These are phyloP conservation scores for Ehretia macrophylla DNA, from an alignment of 257 asterid genomes.

Conservation along the genomic window DNA sequence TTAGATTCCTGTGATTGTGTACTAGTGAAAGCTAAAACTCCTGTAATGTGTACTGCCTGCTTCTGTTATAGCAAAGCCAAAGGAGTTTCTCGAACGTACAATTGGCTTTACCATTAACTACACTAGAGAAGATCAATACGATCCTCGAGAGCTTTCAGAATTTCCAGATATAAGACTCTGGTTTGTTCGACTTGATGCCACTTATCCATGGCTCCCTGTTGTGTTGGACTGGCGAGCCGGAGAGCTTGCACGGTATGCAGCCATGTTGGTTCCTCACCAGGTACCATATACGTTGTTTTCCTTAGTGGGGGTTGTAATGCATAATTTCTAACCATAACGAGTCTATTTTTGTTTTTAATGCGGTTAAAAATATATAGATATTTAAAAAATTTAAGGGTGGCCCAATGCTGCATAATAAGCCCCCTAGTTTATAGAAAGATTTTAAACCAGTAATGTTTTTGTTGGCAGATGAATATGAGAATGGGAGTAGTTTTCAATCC, in stretches of 20 bases:
- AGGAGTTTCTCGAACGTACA: conserved; percentile 56
- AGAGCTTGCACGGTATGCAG: conserved; percentile 88
- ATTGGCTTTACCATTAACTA: conserved; percentile 76
- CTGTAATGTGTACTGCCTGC: neutral
- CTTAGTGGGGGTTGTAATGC: too few relatives aligned
- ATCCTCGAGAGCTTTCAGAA: conserved; percentile 75
- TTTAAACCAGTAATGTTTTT: neutral
- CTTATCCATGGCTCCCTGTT: conserved; percentile 88
- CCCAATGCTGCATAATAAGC: too few relatives aligned
- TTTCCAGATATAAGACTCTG: conserved; percentile 83
- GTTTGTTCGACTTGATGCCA: conserved; percentile 69
- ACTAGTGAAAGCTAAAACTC: neutral
- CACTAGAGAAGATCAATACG: conserved; percentile 56
- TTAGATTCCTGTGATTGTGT: neutral
- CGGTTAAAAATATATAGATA: too few relatives aligned
- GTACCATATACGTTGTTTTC: conserved; percentile 21
- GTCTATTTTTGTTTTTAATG: too few relatives aligned
- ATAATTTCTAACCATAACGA: too few relatives aligned
- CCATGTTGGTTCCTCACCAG: conserved; percentile 95
- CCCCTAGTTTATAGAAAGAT: neutral
- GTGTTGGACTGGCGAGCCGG: conserved; percentile 89
- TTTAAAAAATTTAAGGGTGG: too few relatives aligned
- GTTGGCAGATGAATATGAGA: conserved; percentile 62
- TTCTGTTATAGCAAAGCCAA: conserved; percentile 40
- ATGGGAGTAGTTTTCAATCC: conserved; percentile 89